Evolutionary conservation across 768 basidiomycete genomes (phyloP), one percentile per base, ranked within the genome.

Genomic region (Hygrocybe coccinea): DNA sequence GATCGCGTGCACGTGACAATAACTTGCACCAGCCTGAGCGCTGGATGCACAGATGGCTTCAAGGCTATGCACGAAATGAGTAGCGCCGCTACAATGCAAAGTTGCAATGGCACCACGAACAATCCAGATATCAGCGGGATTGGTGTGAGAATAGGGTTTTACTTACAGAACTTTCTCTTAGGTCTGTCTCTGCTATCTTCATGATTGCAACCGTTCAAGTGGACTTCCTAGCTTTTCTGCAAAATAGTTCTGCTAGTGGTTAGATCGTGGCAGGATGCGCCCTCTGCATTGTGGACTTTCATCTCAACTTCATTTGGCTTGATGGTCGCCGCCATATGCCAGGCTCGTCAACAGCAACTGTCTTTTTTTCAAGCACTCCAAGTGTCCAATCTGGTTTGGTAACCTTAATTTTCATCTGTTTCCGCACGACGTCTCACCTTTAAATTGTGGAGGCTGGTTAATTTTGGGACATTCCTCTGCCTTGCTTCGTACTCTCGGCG

Each of bases 311-410:
- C 68, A 51, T 71, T 71, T 55, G 76, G 76, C 15, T 64, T 76
- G 2, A 71, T 69, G 7, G 61, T 76, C n/a, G 70, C 75, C 41
- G 74, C 76, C 5, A 60, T 74, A 17, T 67, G 71, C 8, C 70
- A 70, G 49, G 57, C 64, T 36, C 41, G 35, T n/a, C 61, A 65
- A 17, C 51, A 55, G 2, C 55, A 68, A n/a, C 62, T 77, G 19
- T 70, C 74, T 0, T 60, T 76, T 25, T 70, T 72, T 48, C 73
- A 77, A 64, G 75, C 69, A 8, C 59, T 76, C 48, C 71, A 72
- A 50, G 71, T 76, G 21, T 74, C 71, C 25, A 73, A 75, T 60
- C 63, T 75, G 37, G 72, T 75, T 44, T 77, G 74, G 73, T 73
- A n/a, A 11, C 67, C 56, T 19, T 14, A 15, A 25, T 22, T 34